Evolutionary conservation across 805 yeast species (phyloP).

Genomic region (Yamadazyma phyllophila): DNA sequence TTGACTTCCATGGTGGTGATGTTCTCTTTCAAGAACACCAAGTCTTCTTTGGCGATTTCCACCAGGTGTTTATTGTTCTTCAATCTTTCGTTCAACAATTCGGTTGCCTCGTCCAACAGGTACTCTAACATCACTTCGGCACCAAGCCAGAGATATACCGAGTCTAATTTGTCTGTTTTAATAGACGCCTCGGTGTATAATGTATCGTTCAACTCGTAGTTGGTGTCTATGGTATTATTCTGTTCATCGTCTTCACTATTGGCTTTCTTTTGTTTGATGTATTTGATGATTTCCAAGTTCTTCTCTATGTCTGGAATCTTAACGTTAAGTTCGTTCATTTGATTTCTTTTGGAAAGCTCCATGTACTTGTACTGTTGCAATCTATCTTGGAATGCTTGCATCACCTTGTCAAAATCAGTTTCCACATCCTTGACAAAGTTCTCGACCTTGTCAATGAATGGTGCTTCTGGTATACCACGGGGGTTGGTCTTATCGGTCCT

Average conservation of each 20-base stretch:
- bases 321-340: slow-evolving; percentile 50
- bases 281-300: slow-evolving; percentile 71
- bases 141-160: slow-evolving; percentile 92
- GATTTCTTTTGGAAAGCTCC: slow-evolving; percentile 58
- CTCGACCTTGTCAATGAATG: slow-evolving; percentile 82
- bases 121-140: slow-evolving; percentile 97
- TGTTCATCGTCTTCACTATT: slow-evolving; percentile 26
- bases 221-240: slow-evolving; percentile 51
- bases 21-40: slow-evolving; percentile 79
- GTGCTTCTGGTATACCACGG: slow-evolving; percentile 96
- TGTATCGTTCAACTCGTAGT: slow-evolving; percentile 91
- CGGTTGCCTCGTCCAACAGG: slow-evolving; percentile 83
- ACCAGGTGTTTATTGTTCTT: slow-evolving; percentile 59
- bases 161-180: slow-evolving; percentile 49
- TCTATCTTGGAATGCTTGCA: slow-evolving; percentile 80
- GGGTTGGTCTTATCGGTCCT: slow-evolving; percentile 71
- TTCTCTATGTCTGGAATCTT: slow-evolving; percentile 92
- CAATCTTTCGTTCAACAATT: slow-evolving; percentile 61
- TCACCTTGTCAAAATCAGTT: slow-evolving; percentile 62
- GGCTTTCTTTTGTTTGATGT: slow-evolving; percentile 49
- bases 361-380: slow-evolving; percentile 86
- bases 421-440: slow-evolving; percentile 64
- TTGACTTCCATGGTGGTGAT: slow-evolving; percentile 98
- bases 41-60: slow-evolving; percentile 70
- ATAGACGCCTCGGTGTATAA: slow-evolving; percentile 80